Evolutionary conservation across 2,329 filamentous ascomycete genomes (phyloP), one percentile per base, ranked within the genome.

Genomic region (Colletotrichum sp.): DNA sequence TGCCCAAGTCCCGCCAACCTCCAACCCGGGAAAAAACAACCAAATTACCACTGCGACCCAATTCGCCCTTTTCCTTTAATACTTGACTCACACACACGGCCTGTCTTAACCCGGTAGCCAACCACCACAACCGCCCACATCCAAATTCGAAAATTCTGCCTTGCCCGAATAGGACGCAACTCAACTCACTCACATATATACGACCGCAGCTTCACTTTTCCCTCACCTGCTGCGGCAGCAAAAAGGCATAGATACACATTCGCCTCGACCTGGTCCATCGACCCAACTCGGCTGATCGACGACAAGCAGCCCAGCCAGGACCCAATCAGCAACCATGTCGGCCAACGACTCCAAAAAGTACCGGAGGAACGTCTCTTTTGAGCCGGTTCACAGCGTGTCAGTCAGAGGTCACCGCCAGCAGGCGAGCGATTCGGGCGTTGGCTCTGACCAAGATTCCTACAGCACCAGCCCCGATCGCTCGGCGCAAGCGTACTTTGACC

Each of bases 371-470:
- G 76, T 77, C 63, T 71, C 77, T 57, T 73, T 71, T 34, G 69
- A 76, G 67, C 65, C 76, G 36, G 44, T 36, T 49, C 55, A 34
- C 72, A 72, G 49, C 57, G 69, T 68, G 26, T 39, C 57, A 68
- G 52, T 74, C 63, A 77, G 71, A 59, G 36, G 76, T 67, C 78
- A 79, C 73, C 76, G 77, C 30, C 75, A 72, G 62, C 76, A 79
- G 73, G 67, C 77, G 39, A 78, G 75, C 68, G 78, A 79, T 74
- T 79, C 78, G 69, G 76, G 78, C 73, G 65, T 79, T 49, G 78
- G 76, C 59, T 79, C 78, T 69, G 78, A 78, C 75, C 74, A 77
- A 62, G 77, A 78, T 63, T 76, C 77, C 63, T 71, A 77, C 63
- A 60, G 75, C 67, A 65, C 77, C 55, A 77, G 77, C 71, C 78